phyloP scores from a whole-genome alignment of 345 rosid species.

The Sapria himalayana region DNA sequence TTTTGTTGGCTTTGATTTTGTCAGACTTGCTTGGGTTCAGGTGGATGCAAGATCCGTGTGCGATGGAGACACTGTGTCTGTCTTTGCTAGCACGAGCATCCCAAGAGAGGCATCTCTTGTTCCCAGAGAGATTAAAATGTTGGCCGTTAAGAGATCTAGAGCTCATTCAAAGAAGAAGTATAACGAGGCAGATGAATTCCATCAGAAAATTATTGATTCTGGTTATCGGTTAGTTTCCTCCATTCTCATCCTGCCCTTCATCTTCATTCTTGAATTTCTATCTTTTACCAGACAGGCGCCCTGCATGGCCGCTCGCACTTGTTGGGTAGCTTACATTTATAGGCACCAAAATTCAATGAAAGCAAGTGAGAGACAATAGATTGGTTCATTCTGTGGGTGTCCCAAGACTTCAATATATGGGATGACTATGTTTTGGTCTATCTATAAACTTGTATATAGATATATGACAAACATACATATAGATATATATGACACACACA shows the following conservation, averaged over 20 bases:
- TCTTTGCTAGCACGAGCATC: conserved; percentile 36
- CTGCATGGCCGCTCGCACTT: too few relatives aligned
- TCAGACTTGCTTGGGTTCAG: conserved; percentile 20
- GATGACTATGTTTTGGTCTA: too few relatives aligned
- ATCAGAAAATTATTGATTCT: conserved; percentile 27
- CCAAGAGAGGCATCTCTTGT: conserved; percentile 39
- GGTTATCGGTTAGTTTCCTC: conserved; percentile 42
- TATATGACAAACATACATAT: too few relatives aligned
- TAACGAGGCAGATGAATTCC: conserved; percentile 38
- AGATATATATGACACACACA: too few relatives aligned
- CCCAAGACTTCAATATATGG: too few relatives aligned
- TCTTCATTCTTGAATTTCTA: background rate
- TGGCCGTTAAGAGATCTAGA: conserved; percentile 32
- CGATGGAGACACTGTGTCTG: conserved; percentile 69
- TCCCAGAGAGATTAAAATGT: conserved; percentile 34
- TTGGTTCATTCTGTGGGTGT: too few relatives aligned
- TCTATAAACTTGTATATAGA: too few relatives aligned
- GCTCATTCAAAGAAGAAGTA: conserved; percentile 44
- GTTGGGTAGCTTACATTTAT: too few relatives aligned
- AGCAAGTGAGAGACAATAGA: too few relatives aligned
- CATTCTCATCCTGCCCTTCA: background rate
- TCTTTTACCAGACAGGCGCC: too few relatives aligned
- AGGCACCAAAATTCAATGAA: too few relatives aligned
- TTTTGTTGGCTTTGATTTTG: conserved; percentile 1
- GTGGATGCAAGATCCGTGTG: conserved; percentile 53